phyloP scores from a whole-genome alignment of 2,329 filamentous ascomycete genomes.

The Aplosporella prunicola region DNA sequence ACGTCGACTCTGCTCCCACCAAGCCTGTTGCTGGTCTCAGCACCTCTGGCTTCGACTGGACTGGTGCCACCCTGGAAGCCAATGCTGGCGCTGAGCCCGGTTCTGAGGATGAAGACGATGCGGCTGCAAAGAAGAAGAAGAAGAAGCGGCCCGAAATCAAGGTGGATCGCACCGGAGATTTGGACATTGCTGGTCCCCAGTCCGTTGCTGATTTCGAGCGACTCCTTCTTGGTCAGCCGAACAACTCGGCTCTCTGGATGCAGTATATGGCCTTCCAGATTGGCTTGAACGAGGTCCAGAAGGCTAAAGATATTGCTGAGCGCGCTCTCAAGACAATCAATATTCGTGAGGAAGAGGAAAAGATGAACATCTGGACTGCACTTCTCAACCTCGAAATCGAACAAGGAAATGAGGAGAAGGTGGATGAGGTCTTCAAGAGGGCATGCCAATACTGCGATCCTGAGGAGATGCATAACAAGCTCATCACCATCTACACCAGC shows the following conservation, averaged over 20 bases:
- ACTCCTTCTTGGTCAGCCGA: slow-evolving; percentile 80
- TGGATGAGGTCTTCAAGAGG: slow-evolving; percentile 81
- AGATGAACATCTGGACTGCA: slow-evolving; percentile 91
- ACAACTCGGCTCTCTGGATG: slow-evolving; percentile 90
- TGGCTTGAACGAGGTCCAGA: slow-evolving; percentile 78
- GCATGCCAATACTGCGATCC: slow-evolving; percentile 91
- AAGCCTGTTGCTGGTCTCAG: slow-evolving; percentile 48
- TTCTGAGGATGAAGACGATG: slow-evolving; percentile 45
- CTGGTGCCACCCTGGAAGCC: slow-evolving; percentile 47
- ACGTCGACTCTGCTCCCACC: slow-evolving; percentile 23
- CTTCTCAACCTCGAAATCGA: slow-evolving; percentile 89
- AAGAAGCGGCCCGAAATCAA: slow-evolving; percentile 67
- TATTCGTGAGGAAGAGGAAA: slow-evolving; percentile 82
- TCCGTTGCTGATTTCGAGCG: slow-evolving; percentile 89
- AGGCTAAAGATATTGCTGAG: slow-evolving; percentile 81
- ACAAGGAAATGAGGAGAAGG: slow-evolving; percentile 72
- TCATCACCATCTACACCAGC: slow-evolving; percentile 92
- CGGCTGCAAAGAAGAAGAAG: slow-evolving; percentile 60
- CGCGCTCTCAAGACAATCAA: slow-evolving; percentile 86
- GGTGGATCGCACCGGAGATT: slow-evolving; percentile 81
- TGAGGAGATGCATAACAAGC: slow-evolving; percentile 77
- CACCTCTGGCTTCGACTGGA: slow-evolving; percentile 81
- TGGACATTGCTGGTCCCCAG: slow-evolving; percentile 81
- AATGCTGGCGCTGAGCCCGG: slow-evolving; percentile 44
- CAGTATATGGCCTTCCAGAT: slow-evolving; percentile 99